phyloP scores from a whole-genome alignment of 345 rosid genomes.

The Aquilaria malaccensis region DNA sequence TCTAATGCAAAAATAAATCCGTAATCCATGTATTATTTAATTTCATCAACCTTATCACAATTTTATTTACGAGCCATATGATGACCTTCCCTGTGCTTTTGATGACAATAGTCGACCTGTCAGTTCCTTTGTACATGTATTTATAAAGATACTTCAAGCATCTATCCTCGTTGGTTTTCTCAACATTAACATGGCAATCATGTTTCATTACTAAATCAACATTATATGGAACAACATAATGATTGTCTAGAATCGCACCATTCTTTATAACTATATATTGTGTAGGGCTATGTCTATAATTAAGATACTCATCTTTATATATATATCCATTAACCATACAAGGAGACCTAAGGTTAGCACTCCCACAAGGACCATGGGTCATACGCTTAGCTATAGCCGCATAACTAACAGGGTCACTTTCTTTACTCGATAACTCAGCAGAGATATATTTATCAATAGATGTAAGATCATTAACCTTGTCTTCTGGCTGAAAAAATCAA shows the following conservation, averaged over 20 bases:
- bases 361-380: slow-evolving; percentile 3
- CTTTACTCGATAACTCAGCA: background rate
- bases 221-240: too few relatives aligned
- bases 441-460: background rate
- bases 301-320: background rate
- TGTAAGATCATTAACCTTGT: background rate
- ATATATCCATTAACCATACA: slow-evolving; percentile 2
- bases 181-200: too few relatives aligned
- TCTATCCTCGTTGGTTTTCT: too few relatives aligned
- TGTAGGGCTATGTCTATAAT: background rate
- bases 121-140: too few relatives aligned
- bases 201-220: too few relatives aligned
- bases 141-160: too few relatives aligned
- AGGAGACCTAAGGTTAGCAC: background rate
- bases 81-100: background rate
- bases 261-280: background rate
- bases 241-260: background rate
- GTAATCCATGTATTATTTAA: background rate
- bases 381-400: background rate
- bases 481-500: background rate
- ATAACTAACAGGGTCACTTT: background rate
- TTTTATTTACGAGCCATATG: background rate
- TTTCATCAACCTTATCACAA: background rate
- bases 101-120: background rate
- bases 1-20: background rate